These are phyloP conservation scores for Quambalaria eucalypti DNA, from an alignment of 1,284 basidiomycete genomes.

Conservation along the genomic window DNA sequence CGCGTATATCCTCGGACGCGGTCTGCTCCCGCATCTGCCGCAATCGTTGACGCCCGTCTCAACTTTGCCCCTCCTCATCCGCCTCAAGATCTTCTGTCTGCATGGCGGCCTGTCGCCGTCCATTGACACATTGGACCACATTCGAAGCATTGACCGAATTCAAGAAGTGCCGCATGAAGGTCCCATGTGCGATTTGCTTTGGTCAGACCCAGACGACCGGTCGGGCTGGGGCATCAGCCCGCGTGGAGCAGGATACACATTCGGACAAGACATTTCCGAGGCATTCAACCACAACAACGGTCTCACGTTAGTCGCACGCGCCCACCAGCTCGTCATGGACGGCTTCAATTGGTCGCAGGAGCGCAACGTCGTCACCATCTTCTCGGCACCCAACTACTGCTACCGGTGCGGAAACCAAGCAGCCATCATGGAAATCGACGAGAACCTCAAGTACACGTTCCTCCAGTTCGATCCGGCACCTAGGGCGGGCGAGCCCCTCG, in stretches of 20 bases:
- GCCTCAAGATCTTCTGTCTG: constrained; percentile 76
- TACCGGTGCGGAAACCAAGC: constrained; percentile 54
- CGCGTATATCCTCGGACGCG: too few species aligned
- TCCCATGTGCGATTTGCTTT: constrained; percentile 94
- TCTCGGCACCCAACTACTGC: constrained; percentile 98
- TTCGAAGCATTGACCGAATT: constrained; percentile 86
- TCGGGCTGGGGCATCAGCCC: constrained; percentile 77
- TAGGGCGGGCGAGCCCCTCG: constrained; percentile 93
- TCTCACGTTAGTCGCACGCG: constrained; percentile 88
- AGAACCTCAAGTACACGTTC: constrained; percentile 42
- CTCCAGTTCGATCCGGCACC: constrained; percentile 39
- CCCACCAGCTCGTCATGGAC: constrained; percentile 93
- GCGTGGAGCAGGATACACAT: constrained; percentile 87
- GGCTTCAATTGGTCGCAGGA: constrained; percentile 99
- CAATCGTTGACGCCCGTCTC: too few species aligned
- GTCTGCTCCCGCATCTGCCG: background rate
- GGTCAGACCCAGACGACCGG: constrained; percentile 96
- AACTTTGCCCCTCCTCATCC: too few species aligned
- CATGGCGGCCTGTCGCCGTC: constrained; percentile 74
- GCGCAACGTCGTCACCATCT: constrained; percentile 87
- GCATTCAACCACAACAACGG: constrained; percentile 81
- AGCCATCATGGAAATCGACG: constrained; percentile 40
- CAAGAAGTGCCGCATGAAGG: constrained; percentile 99
- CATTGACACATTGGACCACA: constrained; percentile 54
- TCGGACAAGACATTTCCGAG: constrained; percentile 85